phyloP scores from a whole-genome alignment of 805 yeast genomes.

The Ogataea ganodermae region DNA sequence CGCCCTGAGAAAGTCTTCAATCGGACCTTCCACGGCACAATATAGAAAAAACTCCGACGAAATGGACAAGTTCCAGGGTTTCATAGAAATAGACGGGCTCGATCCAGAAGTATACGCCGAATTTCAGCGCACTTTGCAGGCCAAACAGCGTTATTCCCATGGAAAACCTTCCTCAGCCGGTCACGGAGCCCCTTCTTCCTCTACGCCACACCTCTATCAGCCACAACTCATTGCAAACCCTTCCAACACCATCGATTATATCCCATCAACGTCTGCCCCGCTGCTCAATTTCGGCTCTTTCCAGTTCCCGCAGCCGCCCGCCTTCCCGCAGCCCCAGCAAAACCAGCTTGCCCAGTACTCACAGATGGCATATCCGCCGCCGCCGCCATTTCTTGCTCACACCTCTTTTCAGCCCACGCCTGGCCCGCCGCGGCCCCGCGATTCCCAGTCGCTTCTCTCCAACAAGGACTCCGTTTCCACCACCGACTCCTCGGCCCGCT shows the following conservation, averaged over 20 bases:
- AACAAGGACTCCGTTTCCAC: constrained; percentile 9
- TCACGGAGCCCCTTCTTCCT: too few species aligned
- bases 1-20: constrained; percentile 57
- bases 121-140: constrained; percentile 20
- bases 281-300: constrained; percentile 11
- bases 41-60: constrained; percentile 18
- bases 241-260: neutral
- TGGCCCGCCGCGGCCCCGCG: constrained; percentile 2
- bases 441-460: neutral
- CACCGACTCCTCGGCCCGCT: constrained; percentile 5
- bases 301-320: constrained; percentile 6
- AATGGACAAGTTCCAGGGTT: constrained; percentile 21
- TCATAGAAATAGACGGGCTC: constrained; percentile 28
- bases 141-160: constrained; percentile 10
- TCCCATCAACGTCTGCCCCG: constrained; percentile 5
- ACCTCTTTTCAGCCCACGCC: neutral
- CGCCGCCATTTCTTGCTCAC: neutral
- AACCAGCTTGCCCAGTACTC: neutral
- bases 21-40: constrained; percentile 45
- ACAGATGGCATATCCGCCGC: neutral
- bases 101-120: constrained; percentile 20
- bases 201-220: constrained; percentile 5
- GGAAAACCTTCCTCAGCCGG: constrained; percentile 4
- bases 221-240: constrained; percentile 4
- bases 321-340: neutral